phyloP scores from a whole-genome alignment of 495 filamentous ascomycete species.

The Talaromyces adpressus region DNA sequence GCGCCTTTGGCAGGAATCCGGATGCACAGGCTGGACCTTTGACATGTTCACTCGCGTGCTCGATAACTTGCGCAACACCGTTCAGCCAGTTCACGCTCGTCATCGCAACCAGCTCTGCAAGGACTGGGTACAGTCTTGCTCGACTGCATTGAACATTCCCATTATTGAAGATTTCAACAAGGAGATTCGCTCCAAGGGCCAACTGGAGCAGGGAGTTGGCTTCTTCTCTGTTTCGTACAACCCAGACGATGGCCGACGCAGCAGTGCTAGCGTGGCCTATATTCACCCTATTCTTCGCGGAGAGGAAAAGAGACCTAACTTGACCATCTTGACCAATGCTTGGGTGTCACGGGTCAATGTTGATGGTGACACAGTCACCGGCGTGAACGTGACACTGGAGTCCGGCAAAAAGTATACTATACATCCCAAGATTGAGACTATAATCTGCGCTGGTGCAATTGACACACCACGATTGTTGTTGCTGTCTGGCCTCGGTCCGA shows the following conservation, averaged over 20 bases:
- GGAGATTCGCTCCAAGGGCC: constrained; percentile 60
- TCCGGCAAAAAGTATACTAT: constrained; percentile 54
- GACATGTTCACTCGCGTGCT: constrained; percentile 67
- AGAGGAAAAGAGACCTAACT: constrained; percentile 66
- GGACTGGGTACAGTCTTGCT: constrained; percentile 74
- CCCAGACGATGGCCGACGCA: constrained; percentile 68
- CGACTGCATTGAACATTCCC: constrained; percentile 64
- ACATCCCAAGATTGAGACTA: constrained; percentile 59
- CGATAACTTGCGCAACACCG: constrained; percentile 68
- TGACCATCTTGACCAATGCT: constrained; percentile 72
- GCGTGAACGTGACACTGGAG: constrained; percentile 60
- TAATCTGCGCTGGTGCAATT: constrained; percentile 72
- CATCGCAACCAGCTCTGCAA: constrained; percentile 79
- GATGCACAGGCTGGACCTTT: constrained; percentile 73
- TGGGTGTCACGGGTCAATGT: constrained; percentile 75
- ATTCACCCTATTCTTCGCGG: constrained; percentile 77
- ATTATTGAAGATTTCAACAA: constrained; percentile 75
- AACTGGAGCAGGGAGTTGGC: constrained; percentile 64
- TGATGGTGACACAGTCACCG: constrained; percentile 49
- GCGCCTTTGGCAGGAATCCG: constrained; percentile 62
- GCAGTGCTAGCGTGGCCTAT: constrained; percentile 77
- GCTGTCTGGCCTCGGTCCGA: constrained; percentile 70
- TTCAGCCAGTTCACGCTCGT: constrained; percentile 69
- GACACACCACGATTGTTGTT: constrained; percentile 70
- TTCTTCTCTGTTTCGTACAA: constrained; percentile 84